Evolutionary conservation across 2,329 filamentous ascomycete genomes (phyloP), one percentile per base, ranked within the genome.

Genomic region (Aureobasidium sp.): DNA sequence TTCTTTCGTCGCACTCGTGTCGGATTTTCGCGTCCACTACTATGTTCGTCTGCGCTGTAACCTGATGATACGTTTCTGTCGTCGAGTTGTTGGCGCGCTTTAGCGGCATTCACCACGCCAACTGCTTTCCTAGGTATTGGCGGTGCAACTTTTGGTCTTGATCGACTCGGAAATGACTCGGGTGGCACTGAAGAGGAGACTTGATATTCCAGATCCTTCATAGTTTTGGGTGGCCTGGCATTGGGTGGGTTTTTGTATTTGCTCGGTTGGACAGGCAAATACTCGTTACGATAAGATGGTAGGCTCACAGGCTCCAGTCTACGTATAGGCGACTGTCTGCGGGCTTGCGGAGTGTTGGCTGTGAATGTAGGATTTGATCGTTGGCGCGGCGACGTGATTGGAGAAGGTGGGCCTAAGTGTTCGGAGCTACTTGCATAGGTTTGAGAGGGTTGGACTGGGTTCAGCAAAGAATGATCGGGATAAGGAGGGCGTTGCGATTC

Each of bases 221-320:
- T 10, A n/a, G 58, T 56, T 41, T 58, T 62, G 4, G 55, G 47
- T 11, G 62, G 61, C n/a, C 60, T 39, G 5, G 60, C 55, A 32
- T 55, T 42, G 22, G 64, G 58, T 12, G 62, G 57, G 32, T 62
- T 64, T 30, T 58, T 61, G n/a, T 62, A 56, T 48, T 63, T 64
- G 22, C 57, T 63, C 7, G 67, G 65, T 12, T 64, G 63, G 12
- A 66, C 62, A 30, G 68, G 63, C 3, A 74, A 74, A 57, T 76
- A 78, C 57, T 78, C 75, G 56, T 73, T 76, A 57, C 76, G 69
- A 59, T 78, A 78, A 0, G 71, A 66, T 17, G 71, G 66, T 40
- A 68, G 30, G 3, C 34, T 47, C 25, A 52, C 50, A 21, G 53
- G 53, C 22, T 55, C 53, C 6, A 40, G 16, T n/a, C 53, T 56